These are phyloP conservation scores for Ganoderma lucidum DNA, from an alignment of 1,284 basidiomycete genomes.

Conservation along the genomic window DNA sequence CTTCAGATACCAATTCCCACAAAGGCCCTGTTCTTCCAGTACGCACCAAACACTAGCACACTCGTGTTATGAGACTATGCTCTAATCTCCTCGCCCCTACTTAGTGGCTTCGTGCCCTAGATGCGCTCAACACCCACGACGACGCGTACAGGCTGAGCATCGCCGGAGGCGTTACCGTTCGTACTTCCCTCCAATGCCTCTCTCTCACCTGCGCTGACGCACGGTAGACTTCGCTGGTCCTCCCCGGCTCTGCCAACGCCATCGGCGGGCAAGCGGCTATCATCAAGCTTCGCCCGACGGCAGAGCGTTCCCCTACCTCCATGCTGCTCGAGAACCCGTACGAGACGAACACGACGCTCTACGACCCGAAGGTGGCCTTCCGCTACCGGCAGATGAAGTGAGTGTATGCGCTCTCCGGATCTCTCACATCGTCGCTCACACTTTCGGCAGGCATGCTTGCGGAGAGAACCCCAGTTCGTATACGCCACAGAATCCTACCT, in stretches of 20 bases:
- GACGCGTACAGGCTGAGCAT: constrained; percentile 44
- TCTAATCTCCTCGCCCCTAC: too few relatives aligned
- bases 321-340: constrained; percentile 57
- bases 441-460: constrained; percentile 34
- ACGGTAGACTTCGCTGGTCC: constrained; percentile 46
- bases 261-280: constrained; percentile 52
- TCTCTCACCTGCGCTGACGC: background rate
- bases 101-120: constrained; percentile 53
- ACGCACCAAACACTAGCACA: background rate
- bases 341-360: constrained; percentile 43
- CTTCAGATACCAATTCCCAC: constrained; percentile 44
- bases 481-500: too few relatives aligned
- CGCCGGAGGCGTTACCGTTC: constrained; percentile 53
- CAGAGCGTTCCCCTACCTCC: constrained; percentile 51
- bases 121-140: constrained; percentile 52
- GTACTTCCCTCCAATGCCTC: background rate
- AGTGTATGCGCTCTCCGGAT: background rate
- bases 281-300: constrained; percentile 57
- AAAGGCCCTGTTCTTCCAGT: constrained; percentile 47
- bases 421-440: background rate
- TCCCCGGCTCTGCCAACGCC: constrained; percentile 57
- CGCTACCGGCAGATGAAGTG: constrained; percentile 59
- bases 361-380: constrained; percentile 41
- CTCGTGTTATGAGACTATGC: too few relatives aligned
- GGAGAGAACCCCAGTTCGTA: constrained; percentile 45